These are phyloP conservation scores for Bruguiera gymnorhiza DNA, from an alignment of 345 rosid species.

Conservation along the genomic window DNA sequence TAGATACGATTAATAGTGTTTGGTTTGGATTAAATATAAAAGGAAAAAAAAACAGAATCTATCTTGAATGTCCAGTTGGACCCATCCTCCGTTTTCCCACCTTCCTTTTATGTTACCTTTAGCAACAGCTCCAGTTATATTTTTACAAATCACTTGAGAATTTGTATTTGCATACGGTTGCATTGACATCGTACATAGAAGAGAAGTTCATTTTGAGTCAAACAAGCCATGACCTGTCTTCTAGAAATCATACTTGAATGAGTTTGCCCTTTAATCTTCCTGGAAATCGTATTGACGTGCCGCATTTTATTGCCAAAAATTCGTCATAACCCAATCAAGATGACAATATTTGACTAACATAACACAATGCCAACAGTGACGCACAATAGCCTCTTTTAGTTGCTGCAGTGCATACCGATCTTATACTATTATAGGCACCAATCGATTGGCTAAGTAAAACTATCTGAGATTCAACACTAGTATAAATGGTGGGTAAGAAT, in stretches of 20 bases:
- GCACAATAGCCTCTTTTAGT: too few relatives aligned
- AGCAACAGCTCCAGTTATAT: background rate
- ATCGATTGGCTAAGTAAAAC: too few relatives aligned
- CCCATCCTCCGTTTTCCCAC: too few relatives aligned
- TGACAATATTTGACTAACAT: background rate
- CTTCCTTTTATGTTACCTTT: too few relatives aligned
- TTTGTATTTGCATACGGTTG: background rate
- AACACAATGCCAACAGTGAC: background rate
- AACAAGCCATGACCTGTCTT: background rate
- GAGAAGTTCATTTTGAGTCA: constrained; percentile 1
- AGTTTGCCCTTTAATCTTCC: background rate
- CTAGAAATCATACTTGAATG: background rate
- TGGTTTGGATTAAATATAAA: too few relatives aligned
- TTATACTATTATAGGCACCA: too few relatives aligned
- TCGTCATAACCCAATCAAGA: background rate
- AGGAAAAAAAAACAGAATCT: too few relatives aligned
- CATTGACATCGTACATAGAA: background rate
- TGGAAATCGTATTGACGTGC: background rate
- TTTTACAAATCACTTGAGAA: constrained; percentile 10
- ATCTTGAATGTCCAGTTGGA: too few relatives aligned
- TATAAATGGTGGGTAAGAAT: too few relatives aligned
- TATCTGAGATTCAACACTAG: too few relatives aligned
- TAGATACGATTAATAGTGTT: too few relatives aligned
- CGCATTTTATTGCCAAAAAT: background rate
- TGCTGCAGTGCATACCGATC: too few relatives aligned